Conservation (phyloP, 148 eudicot species). For the Rhododendron williamsianum region DNA sequence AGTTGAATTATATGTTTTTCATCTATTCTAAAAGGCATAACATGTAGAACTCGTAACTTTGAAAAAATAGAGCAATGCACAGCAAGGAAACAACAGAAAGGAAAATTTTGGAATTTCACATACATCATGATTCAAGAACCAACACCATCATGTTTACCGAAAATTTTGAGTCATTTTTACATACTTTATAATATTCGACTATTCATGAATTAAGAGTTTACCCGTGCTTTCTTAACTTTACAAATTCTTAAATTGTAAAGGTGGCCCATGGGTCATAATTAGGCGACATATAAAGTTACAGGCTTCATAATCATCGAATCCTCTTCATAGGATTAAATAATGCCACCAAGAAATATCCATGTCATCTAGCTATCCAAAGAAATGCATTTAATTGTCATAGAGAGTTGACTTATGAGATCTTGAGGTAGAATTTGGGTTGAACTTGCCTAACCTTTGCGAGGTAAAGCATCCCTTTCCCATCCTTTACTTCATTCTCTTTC, state of each 20-base stretch:
- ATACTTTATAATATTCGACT: background rate
- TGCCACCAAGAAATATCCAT: background rate
- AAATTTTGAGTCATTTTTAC: background rate
- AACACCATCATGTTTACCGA: background rate
- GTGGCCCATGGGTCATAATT: background rate
- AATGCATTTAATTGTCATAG: background rate
- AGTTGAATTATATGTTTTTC: no score
- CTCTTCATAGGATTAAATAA: background rate
- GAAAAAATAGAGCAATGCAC: background rate
- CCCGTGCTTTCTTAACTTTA: background rate
- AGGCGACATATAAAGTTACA: background rate
- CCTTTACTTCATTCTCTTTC: background rate
- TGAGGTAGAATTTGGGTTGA: background rate
- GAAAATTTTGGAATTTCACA: background rate
- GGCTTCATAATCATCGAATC: background rate
- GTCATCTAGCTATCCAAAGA: background rate
- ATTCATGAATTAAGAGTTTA: background rate
- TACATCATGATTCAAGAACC: background rate
- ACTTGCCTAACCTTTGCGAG: background rate
- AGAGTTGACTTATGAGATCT: background rate
- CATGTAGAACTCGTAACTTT: background rate
- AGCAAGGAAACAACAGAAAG: background rate
- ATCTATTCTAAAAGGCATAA: no score
- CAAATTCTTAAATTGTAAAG: background rate
- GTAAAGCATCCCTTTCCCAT: background rate